Evolutionary conservation across 106 monocot genomes (phyloP), one percentile per base, ranked within the genome.

Genomic region (Dendrobium catenatum): DNA sequence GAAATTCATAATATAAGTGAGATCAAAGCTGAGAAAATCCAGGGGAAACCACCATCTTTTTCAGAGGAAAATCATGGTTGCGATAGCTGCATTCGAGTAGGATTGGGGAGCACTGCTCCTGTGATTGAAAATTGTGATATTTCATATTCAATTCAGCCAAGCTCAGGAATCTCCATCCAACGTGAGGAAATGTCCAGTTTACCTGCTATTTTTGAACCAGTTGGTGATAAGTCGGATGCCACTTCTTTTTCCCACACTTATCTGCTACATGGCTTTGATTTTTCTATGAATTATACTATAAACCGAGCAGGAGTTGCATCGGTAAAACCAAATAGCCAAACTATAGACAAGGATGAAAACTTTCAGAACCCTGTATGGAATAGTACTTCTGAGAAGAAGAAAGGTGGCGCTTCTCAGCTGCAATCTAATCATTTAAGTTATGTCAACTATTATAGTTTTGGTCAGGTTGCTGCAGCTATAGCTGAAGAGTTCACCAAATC

Each of bases 361-460:
- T 78, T 73, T 68, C 79, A 15, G 17, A 17, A 64, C 42, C 26
- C 79, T 33, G 76, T 33, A 59, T 73, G 48, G 80, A 80, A 24
- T 47, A 19, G 44, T 68, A 75, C 31, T 46, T 77, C 61, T 46
- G 73, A 83, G 46, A 75, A 79, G 76, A 86, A 31, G 54, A 81
- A 51, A 81, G 58, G 5, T 78, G 83, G n/a, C 17, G 8, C 55
- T 51, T 76, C 15, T 56, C 81, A 80, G n/a, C 42, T 88, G 66
- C 80, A 81, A 68, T 79, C 79, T 80, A 91, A 95, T 79, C 81
- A 85, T 76, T 54, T 43, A 59, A 72, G 49, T 79, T 99, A 99
- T 64, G 37, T 91, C 4, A 95, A 99, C 76, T 88, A 82, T 77
- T 99, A 99, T 79, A 86, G 81, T 82, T 93, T 93, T 88, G 99